Evolutionary conservation across 257 asterid genomes (phyloP).

Genomic region (Plantago ovata): DNA sequence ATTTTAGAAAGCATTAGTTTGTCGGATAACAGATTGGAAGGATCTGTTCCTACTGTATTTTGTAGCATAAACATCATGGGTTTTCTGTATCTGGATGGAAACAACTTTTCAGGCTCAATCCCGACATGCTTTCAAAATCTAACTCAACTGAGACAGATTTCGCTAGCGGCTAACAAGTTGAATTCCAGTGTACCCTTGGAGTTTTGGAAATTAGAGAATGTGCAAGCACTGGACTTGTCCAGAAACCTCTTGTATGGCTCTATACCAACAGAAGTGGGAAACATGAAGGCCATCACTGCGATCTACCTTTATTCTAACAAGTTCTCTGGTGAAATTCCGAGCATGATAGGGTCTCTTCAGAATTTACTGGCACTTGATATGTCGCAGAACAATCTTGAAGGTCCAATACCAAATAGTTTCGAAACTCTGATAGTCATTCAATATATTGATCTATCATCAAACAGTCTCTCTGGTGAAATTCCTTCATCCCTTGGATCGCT

Average conservation of each 20-base stretch:
- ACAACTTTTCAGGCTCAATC: slow-evolving; percentile 31
- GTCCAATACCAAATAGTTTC: slow-evolving; percentile 27
- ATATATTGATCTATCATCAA: slow-evolving; percentile 28
- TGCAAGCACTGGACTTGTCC: slow-evolving; percentile 29
- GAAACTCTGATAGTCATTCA: slow-evolving; percentile 26
- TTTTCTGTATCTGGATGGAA: slow-evolving; percentile 27
- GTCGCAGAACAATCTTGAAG: slow-evolving; percentile 29
- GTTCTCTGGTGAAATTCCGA: slow-evolving; percentile 30
- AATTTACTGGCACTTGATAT: slow-evolving; percentile 22
- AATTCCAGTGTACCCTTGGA: slow-evolving; percentile 24
- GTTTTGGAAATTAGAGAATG: slow-evolving; percentile 32
- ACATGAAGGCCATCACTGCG: slow-evolving; percentile 22
- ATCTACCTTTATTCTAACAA: slow-evolving; percentile 30
- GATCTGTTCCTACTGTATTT: slow-evolving; percentile 23
- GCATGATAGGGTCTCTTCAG: slow-evolving; percentile 27
- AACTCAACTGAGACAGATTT: slow-evolving; percentile 20
- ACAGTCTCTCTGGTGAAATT: slow-evolving; percentile 29
- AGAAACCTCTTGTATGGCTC: slow-evolving; percentile 25
- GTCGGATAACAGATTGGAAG: slow-evolving; percentile 22
- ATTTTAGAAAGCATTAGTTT: slow-evolving; percentile 30
- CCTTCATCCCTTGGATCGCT: slow-evolving; percentile 34
- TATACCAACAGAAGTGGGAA: slow-evolving; percentile 26
- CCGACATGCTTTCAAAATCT: slow-evolving; percentile 24
- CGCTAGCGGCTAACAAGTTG: slow-evolving; percentile 33
- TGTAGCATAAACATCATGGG: slow-evolving; percentile 30